Conservation (phyloP, 345 rosid genomes). For the Stellera chamaejasme region DNA sequence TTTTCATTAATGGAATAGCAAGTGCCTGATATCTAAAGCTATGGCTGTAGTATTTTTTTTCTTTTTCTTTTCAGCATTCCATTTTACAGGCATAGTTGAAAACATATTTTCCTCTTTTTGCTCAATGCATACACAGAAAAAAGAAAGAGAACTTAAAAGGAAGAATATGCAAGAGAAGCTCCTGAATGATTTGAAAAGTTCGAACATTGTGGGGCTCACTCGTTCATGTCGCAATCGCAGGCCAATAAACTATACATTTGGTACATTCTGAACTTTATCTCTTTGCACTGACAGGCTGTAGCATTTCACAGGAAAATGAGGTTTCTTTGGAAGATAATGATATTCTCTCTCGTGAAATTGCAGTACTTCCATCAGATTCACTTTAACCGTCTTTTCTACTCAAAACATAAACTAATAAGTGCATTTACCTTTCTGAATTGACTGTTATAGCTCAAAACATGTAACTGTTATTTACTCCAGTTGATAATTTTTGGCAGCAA, state of each 20-base stretch:
- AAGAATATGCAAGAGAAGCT: conserved; percentile 50
- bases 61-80: too few species aligned
- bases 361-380: not conserved
- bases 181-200: conserved; percentile 25
- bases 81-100: too few species aligned
- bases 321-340: not conserved
- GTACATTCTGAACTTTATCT: conserved; percentile 28
- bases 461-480: too few species aligned
- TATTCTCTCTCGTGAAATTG: conserved; percentile 5
- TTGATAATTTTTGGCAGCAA: too few species aligned
- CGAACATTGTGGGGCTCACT: conserved; percentile 24
- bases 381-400: not conserved
- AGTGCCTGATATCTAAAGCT: too few species aligned
- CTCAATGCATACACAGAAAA: conserved; percentile 34
- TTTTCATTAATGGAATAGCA: too few species aligned
- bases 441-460: not conserved
- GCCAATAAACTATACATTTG: conserved; percentile 61
- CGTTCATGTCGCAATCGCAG: conserved; percentile 63
- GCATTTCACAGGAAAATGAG: not conserved
- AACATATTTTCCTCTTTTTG: not conserved
- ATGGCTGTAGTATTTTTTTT: too few species aligned
- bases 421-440: not conserved
- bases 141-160: conserved; percentile 50
- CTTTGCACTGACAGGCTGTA: not conserved
- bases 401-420: not conserved